Conservation (phyloP, 2,329 filamentous ascomycete genomes). For the Fusarium sp. region DNA sequence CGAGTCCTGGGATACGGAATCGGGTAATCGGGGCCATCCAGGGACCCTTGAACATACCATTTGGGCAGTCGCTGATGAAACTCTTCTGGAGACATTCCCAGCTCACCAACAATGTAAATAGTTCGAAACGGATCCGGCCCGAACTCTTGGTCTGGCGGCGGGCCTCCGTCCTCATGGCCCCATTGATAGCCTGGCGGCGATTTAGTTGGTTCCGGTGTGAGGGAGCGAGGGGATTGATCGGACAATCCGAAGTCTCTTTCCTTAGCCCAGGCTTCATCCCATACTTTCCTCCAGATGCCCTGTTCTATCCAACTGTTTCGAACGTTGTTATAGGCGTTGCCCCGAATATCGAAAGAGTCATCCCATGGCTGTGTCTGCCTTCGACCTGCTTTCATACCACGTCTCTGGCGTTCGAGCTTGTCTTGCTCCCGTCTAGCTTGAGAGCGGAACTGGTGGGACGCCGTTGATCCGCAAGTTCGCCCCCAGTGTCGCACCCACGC, state of each 20-base stretch:
- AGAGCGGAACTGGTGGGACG: background rate
- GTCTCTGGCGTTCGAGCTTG: background rate
- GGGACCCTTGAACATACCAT: background rate
- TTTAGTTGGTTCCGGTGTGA: background rate
- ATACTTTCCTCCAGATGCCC: constrained; percentile 20
- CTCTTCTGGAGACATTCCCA: too few species aligned
- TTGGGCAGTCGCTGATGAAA: too few species aligned
- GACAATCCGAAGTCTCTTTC: background rate
- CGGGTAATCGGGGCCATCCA: background rate
- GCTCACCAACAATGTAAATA: too few species aligned
- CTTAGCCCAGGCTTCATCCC: constrained; percentile 8
- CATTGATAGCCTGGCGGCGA: background rate
- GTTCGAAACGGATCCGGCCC: background rate
- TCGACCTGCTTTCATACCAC: background rate
- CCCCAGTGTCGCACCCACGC: background rate
- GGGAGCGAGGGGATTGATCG: background rate
- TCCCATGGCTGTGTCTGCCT: constrained; percentile 24
- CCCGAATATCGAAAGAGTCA: background rate
- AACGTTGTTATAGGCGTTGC: constrained; percentile 20
- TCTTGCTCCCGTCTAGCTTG: background rate
- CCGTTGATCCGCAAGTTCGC: background rate
- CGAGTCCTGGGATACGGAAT: constrained; percentile 2
- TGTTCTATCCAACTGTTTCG: constrained; percentile 21
- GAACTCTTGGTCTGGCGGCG: background rate
- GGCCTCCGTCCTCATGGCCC: constrained; percentile 3